phyloP scores from a whole-genome alignment of 2,329 filamentous ascomycete genomes.

The Colletotrichum sp. region DNA sequence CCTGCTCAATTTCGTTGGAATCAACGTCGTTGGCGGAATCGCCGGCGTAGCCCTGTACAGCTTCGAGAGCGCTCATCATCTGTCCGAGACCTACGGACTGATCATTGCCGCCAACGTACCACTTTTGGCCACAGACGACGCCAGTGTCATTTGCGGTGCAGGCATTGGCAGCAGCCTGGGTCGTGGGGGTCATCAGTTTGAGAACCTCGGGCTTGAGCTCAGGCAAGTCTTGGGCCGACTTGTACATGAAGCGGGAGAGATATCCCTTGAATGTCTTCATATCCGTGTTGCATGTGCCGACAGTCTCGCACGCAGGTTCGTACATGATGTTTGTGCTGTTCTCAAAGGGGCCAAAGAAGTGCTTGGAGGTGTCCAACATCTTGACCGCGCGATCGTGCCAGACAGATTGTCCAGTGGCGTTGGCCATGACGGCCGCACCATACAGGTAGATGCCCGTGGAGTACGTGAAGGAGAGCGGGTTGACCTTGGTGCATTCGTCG shows the following conservation, averaged over 20 bases:
- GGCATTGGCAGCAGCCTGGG: conserved; percentile 58
- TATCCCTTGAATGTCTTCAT: conserved; percentile 74
- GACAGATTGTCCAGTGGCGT: conserved; percentile 56
- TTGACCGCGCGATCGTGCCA: conserved; percentile 61
- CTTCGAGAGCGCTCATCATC: conserved; percentile 69
- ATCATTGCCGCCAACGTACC: conserved; percentile 65
- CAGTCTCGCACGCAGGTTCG: conserved; percentile 69
- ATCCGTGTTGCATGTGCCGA: conserved; percentile 63
- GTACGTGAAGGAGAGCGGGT: conserved; percentile 68
- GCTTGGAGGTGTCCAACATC: conserved; percentile 54
- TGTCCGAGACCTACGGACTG: conserved; percentile 62
- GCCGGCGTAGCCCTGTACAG: conserved; percentile 58
- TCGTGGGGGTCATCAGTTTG: conserved; percentile 54
- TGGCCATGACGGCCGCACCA: conserved; percentile 68
- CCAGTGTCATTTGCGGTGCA: conserved; percentile 62
- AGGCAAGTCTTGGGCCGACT: conserved; percentile 61
- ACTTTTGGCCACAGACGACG: conserved; percentile 65
- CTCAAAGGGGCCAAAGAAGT: conserved; percentile 59
- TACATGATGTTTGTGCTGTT: conserved; percentile 66
- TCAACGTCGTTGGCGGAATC: background rate
- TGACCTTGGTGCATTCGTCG: conserved; percentile 59
- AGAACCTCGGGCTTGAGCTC: conserved; percentile 54
- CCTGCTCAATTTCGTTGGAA: background rate
- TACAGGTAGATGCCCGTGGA: conserved; percentile 70
- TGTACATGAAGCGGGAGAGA: conserved; percentile 68